These are phyloP conservation scores for Colletotrichum sublineola DNA, from an alignment of 2,329 filamentous ascomycete genomes.

Conservation along the genomic window DNA sequence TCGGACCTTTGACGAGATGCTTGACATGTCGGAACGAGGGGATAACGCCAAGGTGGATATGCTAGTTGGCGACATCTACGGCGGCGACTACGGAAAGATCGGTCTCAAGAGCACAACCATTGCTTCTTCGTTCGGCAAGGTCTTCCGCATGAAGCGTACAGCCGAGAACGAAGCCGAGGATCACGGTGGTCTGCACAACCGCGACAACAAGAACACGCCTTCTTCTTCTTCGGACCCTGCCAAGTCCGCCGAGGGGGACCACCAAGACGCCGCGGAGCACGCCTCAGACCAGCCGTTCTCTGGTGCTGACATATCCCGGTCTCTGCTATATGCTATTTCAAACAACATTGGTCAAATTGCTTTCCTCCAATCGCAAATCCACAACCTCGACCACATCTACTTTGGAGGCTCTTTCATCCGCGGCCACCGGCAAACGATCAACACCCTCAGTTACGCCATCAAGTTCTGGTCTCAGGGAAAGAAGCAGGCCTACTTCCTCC, in stretches of 20 bases:
- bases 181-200: constrained; percentile 68
- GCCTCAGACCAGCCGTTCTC: constrained; percentile 68
- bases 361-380: constrained; percentile 96
- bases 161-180: constrained; percentile 86
- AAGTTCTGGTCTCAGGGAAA: constrained; percentile 96
- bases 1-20: constrained; percentile 96
- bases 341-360: constrained; percentile 99
- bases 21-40: constrained; percentile 88
- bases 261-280: constrained; percentile 44
- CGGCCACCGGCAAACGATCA: constrained; percentile 97
- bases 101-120: constrained; percentile 96
- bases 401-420: constrained; percentile 98
- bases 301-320: constrained; percentile 88
- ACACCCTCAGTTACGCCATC: constrained; percentile 96
- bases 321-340: constrained; percentile 92
- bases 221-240: constrained; percentile 41
- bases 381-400: constrained; percentile 92
- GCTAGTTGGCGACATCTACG: constrained; percentile 98
- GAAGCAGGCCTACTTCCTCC: constrained; percentile 95
- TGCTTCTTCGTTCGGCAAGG: constrained; percentile 95
- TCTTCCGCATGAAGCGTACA: constrained; percentile 91
- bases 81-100: constrained; percentile 95
- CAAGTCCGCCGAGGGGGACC: constrained; percentile 4
- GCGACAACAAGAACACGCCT: constrained; percentile 55
- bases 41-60: constrained; percentile 96